phyloP scores from a whole-genome alignment of 257 asterid genomes.

The Catharanthus roseus region DNA sequence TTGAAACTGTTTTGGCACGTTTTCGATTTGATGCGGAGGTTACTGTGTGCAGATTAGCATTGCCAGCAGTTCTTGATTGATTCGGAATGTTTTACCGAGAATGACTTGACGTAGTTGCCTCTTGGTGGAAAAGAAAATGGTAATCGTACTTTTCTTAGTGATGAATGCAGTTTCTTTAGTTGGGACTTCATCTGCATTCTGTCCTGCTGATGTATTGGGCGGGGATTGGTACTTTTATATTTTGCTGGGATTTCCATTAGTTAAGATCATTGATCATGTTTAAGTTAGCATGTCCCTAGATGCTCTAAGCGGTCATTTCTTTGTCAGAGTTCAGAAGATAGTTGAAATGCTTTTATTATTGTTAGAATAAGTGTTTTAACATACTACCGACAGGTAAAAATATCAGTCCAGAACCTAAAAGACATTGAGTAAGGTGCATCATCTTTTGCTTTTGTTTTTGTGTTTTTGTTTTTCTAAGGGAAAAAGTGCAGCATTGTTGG shows the following conservation, averaged over 20 bases:
- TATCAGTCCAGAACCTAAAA: background rate
- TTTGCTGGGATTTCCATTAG: background rate
- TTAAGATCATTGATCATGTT: background rate
- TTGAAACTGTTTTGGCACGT: background rate
- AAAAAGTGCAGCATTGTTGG: too few relatives aligned
- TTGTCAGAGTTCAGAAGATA: background rate
- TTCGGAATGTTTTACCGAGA: constrained; percentile 3
- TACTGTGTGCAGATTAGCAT: background rate
- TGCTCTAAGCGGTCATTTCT: background rate
- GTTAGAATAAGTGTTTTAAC: background rate
- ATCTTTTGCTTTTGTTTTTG: too few relatives aligned
- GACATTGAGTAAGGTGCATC: background rate
- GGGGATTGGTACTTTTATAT: background rate
- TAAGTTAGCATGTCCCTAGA: background rate
- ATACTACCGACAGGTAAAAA: background rate
- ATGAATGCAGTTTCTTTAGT: background rate
- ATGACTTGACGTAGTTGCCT: constrained; percentile 10
- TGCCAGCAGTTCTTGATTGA: background rate
- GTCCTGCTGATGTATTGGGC: background rate
- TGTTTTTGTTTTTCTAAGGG: too few relatives aligned
- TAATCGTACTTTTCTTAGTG: background rate
- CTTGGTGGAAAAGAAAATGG: constrained; percentile 18
- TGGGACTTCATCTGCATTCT: background rate
- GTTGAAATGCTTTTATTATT: background rate
- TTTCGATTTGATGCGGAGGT: background rate